These are phyloP conservation scores for Penicillium sumatraense DNA, from an alignment of 2,329 filamentous ascomycete species.

Conservation along the genomic window DNA sequence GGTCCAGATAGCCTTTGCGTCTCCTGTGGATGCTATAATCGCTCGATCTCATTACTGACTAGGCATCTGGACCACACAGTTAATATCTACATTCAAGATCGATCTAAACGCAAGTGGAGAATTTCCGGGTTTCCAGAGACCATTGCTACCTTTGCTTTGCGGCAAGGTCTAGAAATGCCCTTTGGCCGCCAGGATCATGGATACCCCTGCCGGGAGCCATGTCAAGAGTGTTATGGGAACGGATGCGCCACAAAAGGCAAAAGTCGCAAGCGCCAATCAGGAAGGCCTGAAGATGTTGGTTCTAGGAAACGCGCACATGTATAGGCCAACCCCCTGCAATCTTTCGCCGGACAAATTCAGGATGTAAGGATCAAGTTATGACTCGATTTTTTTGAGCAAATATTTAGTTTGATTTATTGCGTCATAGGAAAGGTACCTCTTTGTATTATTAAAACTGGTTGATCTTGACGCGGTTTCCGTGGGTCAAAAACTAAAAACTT, in stretches of 20 bases:
- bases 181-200: constrained; percentile 22
- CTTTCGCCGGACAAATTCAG: not conserved
- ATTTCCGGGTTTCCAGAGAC: constrained; percentile 24
- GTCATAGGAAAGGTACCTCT: not conserved
- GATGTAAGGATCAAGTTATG: not conserved
- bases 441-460: not conserved
- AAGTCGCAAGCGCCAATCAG: constrained; percentile 10
- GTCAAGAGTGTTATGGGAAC: constrained; percentile 10
- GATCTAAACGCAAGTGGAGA: constrained; percentile 17
- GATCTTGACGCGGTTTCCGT: not conserved
- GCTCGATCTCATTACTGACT: constrained; percentile 17
- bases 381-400: not conserved
- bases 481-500: not conserved
- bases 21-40: constrained; percentile 18
- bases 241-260: not conserved
- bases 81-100: constrained; percentile 22
- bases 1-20: constrained; percentile 17
- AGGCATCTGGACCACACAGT: constrained; percentile 13
- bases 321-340: not conserved
- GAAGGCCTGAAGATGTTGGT: not conserved
- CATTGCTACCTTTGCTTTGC: constrained; percentile 11
- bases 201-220: constrained; percentile 10
- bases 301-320: not conserved
- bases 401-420: not conserved
- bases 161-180: constrained; percentile 7